These are phyloP conservation scores for Chaetomidium leptoderma DNA, from an alignment of 495 filamentous ascomycete genomes.

Conservation along the genomic window DNA sequence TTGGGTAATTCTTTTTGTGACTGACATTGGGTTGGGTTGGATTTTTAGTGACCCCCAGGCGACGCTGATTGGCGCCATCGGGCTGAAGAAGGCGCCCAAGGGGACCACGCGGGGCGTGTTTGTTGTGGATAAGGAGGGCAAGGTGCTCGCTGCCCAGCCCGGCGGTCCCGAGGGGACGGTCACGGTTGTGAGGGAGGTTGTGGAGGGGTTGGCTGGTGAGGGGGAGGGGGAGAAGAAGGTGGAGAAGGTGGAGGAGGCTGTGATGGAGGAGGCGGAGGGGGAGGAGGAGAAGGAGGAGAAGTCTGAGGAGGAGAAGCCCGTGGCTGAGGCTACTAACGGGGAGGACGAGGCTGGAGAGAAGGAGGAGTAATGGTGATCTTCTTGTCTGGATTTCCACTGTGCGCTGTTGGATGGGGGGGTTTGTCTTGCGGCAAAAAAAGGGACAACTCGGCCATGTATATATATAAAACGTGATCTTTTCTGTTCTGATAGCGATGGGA, in stretches of 20 bases:
- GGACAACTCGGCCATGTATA: background rate
- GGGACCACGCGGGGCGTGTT: constrained; percentile 85
- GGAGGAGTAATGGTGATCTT: background rate
- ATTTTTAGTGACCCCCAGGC: constrained; percentile 65
- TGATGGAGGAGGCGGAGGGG: constrained; percentile 10
- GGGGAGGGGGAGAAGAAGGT: constrained; percentile 10
- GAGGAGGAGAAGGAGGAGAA: constrained; percentile 22
- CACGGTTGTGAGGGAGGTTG: constrained; percentile 52
- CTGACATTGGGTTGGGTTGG: too few relatives aligned
- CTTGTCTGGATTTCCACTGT: background rate
- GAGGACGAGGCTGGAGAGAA: background rate
- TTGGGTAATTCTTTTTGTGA: too few relatives aligned
- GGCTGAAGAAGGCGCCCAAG: constrained; percentile 68
- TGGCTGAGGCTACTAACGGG: background rate
- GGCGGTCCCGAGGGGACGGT: constrained; percentile 59
- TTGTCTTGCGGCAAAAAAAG: background rate
- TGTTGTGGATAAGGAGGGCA: constrained; percentile 71
- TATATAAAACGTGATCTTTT: background rate
- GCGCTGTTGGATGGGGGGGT: background rate
- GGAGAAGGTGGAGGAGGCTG: constrained; percentile 8
- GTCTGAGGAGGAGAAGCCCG: constrained; percentile 25
- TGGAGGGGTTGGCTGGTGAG: constrained; percentile 28
- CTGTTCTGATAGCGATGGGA: background rate
- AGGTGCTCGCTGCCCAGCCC: constrained; percentile 57
- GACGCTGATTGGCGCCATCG: constrained; percentile 69